Evolutionary conservation across 2,329 filamentous ascomycete genomes (phyloP), one percentile per base, ranked within the genome.

Genomic region (Botrytis fabae): DNA sequence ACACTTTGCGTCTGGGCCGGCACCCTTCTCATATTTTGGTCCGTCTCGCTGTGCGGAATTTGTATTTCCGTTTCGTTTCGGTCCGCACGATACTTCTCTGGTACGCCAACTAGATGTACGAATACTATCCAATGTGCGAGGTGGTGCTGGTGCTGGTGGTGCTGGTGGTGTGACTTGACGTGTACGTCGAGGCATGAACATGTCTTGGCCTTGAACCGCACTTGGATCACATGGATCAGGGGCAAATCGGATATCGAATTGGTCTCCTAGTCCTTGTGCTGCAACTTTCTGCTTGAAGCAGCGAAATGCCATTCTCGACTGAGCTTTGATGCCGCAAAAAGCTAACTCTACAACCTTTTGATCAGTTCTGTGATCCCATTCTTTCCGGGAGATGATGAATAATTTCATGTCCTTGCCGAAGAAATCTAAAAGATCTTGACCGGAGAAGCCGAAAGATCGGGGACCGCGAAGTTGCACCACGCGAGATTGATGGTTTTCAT

Each of bases 321-420:
- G 71, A 0, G 73, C 73, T 22, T 28, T 40, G 1, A 75, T 71
- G 4, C 61, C 71, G 20, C 64, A 66, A 51, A 75, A 75, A 1
- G 54, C 61, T 1, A 75, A n/a, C 48, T 70, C 46, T 25, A 75
- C 46, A 0, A 72, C 60, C 8, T 73, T 72, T 28, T 51, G 20
- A 40, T 68, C 57, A 9, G 57, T 12, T 3, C 20, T 54, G 4
- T 46, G 64, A n/a, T 32, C 20, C 73, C 69, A 70, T 20, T 70
- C 72, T 44, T 35, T 48, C n/a, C 60, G 46, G 2, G 57, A 51
- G 1, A 74, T 66, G 14, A 77, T 65, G 4, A 74, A 62, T 28
- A 74, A 73, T 1, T 72, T 65, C 32, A 77, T 76, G 28, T 72
- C 69, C 7, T 72, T 61, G 4, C 63, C 51, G 22, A 77, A 72